Evolutionary conservation across 1,284 basidiomycete genomes (phyloP), one percentile per base, ranked within the genome.

Genomic region (Trichosporon coremiiforme): DNA sequence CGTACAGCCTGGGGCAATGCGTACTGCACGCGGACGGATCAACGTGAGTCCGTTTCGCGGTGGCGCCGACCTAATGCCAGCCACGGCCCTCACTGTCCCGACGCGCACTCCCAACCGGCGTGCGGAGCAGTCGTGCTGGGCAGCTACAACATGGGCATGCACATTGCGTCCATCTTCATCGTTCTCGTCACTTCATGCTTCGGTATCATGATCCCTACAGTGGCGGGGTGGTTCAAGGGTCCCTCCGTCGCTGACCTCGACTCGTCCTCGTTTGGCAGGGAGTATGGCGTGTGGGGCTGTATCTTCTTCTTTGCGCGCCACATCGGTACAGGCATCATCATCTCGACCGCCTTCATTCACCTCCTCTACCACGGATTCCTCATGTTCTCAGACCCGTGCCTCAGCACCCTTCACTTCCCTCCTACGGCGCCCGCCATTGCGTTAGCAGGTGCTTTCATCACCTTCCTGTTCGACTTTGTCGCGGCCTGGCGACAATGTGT

Each of bases 341-440:
- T 85, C 45, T 78, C 79, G 4, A 85, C 85, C 0, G 85, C 85
- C 0, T 85, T 85, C 68, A 80, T 81, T 62, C 85, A 86, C 68
- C 76, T 86, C 0, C 77, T 86, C 0, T 82, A 78, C 72, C 84
- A 85, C 72, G 80, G 82, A 1, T 84, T 85, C 69, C 70, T 84
- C 71, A 80, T 78, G 78, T 80, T 80, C 67, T 68, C 70, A 66
- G 84, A 83, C 75, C 77, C 81, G n/a, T 85, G 85, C 71, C 71
- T 86, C 25, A 83, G 84, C 1, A 77, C 83, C 17, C 75, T 86
- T 4, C 70, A 68, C 2, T 86, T 82, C 73, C 84, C 85, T 57
- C 78, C 85, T 0, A 80, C 83, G 0, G 80, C 81, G 0, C 78
- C 85, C 0, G 84, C 85, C 1, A 85, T 86, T 65, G 71, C 79